phyloP scores from a whole-genome alignment of 169 alveolate genomes.

The Eimeria nieschulzi region DNA sequence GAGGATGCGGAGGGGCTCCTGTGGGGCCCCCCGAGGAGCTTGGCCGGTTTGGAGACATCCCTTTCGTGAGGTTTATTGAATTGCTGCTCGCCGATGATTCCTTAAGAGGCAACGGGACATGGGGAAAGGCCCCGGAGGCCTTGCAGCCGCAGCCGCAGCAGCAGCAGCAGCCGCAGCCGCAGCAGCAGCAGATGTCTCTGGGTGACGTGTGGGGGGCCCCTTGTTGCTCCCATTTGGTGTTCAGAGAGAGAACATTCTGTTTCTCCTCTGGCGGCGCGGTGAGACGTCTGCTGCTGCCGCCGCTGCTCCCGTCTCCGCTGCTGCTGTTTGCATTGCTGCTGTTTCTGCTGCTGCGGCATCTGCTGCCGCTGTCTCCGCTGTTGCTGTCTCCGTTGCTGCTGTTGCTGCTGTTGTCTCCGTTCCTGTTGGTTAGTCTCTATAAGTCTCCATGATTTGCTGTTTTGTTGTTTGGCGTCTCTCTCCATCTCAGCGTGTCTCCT shows the following conservation, averaged over 20 bases:
- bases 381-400: not conserved
- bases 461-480: not conserved
- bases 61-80: not conserved
- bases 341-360: not conserved
- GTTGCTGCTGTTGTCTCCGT: not conserved
- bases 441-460: not conserved
- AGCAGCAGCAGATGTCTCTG: not conserved
- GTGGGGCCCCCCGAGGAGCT: not conserved
- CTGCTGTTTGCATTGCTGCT: not conserved
- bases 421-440: not conserved
- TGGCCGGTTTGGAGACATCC: conserved; percentile 13
- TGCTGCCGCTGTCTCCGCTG: not conserved
- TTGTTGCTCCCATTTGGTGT: conserved; percentile 2
- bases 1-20: not conserved
- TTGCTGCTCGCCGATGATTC: conserved; percentile 29
- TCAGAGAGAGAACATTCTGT: conserved; percentile 15
- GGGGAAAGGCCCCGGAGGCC: not conserved
- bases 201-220: not conserved
- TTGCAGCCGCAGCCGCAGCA: conserved; percentile 20
- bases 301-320: conserved; percentile 10
- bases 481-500: not conserved
- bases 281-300: conserved; percentile 11
- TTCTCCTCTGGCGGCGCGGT: conserved; percentile 16
- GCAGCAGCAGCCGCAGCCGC: conserved; percentile 28
- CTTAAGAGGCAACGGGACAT: conserved; percentile 1